These are phyloP conservation scores for Aspergillus eucalypticola DNA, from an alignment of 2,329 filamentous ascomycete species.

Conservation along the genomic window DNA sequence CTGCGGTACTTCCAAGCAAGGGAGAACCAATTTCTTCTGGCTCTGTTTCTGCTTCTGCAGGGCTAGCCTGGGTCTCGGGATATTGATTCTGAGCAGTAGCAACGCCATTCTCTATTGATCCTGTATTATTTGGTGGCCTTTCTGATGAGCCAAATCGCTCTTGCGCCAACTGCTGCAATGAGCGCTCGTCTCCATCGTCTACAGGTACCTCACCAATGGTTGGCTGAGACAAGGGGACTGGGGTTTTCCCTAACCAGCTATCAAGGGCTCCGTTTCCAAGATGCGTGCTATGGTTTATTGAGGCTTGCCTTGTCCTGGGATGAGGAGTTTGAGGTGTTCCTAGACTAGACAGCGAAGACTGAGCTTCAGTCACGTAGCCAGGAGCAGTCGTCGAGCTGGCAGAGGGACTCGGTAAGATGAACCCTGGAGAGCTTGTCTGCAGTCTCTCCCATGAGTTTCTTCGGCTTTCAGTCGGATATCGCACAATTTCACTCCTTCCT, in stretches of 20 bases:
- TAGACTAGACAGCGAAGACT: slow-evolving; percentile 9
- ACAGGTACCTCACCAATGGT: neutral
- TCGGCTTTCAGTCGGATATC: neutral
- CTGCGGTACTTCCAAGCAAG: neutral
- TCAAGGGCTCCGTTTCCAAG: slow-evolving; percentile 33
- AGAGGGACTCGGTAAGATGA: slow-evolving; percentile 23
- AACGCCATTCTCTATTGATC: neutral
- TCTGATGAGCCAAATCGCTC: slow-evolving; percentile 15
- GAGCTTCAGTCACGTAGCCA: slow-evolving; percentile 6
- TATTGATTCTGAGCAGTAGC: neutral
- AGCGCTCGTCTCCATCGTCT: slow-evolving; percentile 3
- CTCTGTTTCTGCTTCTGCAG: neutral
- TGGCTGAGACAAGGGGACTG: neutral
- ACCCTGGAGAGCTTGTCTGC: neutral
- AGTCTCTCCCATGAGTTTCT: neutral
- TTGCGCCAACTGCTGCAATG: slow-evolving; percentile 17
- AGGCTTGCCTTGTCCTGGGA: slow-evolving; percentile 7
- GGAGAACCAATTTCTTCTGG: neutral
- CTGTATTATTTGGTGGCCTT: neutral
- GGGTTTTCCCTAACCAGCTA: slow-evolving; percentile 30
- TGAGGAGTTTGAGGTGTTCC: neutral
- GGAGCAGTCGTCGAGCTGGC: slow-evolving; percentile 11
- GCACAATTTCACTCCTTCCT: neutral
- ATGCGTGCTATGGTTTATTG: slow-evolving; percentile 21
- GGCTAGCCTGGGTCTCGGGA: neutral